Evolutionary conservation across 768 basidiomycete species (phyloP).

Genomic region (Gymnopilus dilepis): DNA sequence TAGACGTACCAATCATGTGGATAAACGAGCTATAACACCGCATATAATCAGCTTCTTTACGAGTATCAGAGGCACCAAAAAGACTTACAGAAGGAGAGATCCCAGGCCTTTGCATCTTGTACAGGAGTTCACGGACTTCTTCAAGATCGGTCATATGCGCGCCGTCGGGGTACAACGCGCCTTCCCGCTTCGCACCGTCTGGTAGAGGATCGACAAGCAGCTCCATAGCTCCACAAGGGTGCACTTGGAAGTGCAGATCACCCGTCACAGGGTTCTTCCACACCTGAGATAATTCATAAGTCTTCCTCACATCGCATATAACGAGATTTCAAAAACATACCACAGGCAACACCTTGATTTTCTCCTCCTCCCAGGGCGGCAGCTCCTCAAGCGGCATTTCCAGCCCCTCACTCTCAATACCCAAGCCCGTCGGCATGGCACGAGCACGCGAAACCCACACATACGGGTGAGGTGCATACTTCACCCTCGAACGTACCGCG

Average conservation of each 20-base stretch:
- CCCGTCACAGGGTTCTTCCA: slow-evolving; percentile 95
- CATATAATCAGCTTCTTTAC: neutral
- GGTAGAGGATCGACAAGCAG: slow-evolving; percentile 80
- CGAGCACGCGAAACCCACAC: slow-evolving; percentile 88
- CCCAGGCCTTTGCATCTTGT: slow-evolving; percentile 88
- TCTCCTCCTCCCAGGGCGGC: slow-evolving; percentile 80
- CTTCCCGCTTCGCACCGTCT: slow-evolving; percentile 55
- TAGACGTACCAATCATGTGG: slow-evolving; percentile 83
- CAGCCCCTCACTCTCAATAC: slow-evolving; percentile 78
- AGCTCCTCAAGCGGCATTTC: slow-evolving; percentile 73
- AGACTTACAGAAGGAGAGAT: slow-evolving; percentile 76
- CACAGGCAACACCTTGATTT: slow-evolving; percentile 74
- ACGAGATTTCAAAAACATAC: slow-evolving; percentile 35
- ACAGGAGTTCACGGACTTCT: slow-evolving; percentile 73
- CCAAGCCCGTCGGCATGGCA: slow-evolving; percentile 79
- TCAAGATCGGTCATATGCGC: slow-evolving; percentile 74
- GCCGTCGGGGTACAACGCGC: slow-evolving; percentile 84
- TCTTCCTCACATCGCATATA: slow-evolving; percentile 4
- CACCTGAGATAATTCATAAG: slow-evolving; percentile 44
- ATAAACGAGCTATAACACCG: slow-evolving; percentile 66
- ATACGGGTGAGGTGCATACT: slow-evolving; percentile 86
- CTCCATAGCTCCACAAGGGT: slow-evolving; percentile 76
- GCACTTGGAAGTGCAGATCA: slow-evolving; percentile 86
- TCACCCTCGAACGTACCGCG: slow-evolving; percentile 76
- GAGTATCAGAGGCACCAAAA: neutral